Conservation (phyloP, 345 rosid species). For the Eucalyptus camaldulensis region DNA sequence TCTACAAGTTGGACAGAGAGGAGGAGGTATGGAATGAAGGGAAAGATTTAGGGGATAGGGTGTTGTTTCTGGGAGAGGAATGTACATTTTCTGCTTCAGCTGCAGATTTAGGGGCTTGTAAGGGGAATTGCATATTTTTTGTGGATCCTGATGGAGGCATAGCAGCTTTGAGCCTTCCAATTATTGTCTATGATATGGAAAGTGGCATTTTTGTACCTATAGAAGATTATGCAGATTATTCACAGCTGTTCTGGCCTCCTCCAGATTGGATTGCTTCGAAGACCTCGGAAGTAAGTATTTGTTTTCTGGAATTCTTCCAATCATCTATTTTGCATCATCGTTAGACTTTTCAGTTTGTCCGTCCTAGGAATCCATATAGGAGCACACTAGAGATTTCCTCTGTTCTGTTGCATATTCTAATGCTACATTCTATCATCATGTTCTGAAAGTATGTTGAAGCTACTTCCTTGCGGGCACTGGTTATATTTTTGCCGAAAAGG, state of each 20-base stretch:
- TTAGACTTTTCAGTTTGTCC: neutral
- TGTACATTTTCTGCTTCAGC: slow-evolving; percentile 50
- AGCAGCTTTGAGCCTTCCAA: slow-evolving; percentile 3
- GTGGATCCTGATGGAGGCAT: neutral
- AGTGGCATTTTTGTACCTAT: slow-evolving; percentile 34
- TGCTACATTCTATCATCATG: neutral
- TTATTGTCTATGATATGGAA: slow-evolving; percentile 58
- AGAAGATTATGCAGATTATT: slow-evolving; percentile 23
- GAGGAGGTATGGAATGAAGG: slow-evolving; percentile 44
- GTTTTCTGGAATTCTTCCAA: neutral
- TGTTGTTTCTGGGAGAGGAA: slow-evolving; percentile 83
- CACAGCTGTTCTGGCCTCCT: slow-evolving; percentile 82
- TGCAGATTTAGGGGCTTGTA: slow-evolving; percentile 26
- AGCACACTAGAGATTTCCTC: neutral
- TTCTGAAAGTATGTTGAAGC: neutral
- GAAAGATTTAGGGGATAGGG: slow-evolving; percentile 28
- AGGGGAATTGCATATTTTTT: slow-evolving; percentile 55
- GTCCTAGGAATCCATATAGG: neutral
- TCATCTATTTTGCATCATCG: neutral
- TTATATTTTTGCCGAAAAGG: neutral
- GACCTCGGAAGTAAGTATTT: slow-evolving; percentile 33
- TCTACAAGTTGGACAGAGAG: slow-evolving; percentile 36
- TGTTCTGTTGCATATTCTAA: neutral
- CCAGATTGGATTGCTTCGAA: slow-evolving; percentile 49
- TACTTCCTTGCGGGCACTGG: neutral